Conservation (phyloP, 352 stramenopile genomes). For the Phytopythium mirpurense region DNA sequence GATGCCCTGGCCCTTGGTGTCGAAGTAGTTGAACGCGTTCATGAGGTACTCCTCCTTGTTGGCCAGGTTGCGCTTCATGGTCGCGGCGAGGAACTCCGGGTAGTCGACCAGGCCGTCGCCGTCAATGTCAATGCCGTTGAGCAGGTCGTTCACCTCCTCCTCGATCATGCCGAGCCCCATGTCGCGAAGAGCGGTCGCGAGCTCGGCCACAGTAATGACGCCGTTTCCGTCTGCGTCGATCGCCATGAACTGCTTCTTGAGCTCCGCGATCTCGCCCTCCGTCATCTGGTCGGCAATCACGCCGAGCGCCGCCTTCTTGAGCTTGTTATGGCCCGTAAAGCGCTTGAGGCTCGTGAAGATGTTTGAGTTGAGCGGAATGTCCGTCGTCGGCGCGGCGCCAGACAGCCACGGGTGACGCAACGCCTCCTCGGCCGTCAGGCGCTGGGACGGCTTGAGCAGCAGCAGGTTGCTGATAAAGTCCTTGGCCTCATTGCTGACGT, state of each 20-base stretch:
- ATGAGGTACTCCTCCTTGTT: slow-evolving; percentile 87
- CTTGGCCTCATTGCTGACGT: slow-evolving; percentile 88
- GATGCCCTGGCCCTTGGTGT: slow-evolving; percentile 79
- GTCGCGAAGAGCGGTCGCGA: slow-evolving; percentile 70
- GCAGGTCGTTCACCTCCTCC: slow-evolving; percentile 81
- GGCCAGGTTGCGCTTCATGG: slow-evolving; percentile 86
- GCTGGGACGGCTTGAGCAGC: slow-evolving; percentile 87
- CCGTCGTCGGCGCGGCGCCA: slow-evolving; percentile 64
- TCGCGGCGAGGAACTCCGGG: slow-evolving; percentile 88
- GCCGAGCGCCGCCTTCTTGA: slow-evolving; percentile 85
- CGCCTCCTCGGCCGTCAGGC: slow-evolving; percentile 90
- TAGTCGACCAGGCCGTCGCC: slow-evolving; percentile 86
- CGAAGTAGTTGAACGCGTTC: slow-evolving; percentile 91
- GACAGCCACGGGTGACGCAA: slow-evolving; percentile 82
- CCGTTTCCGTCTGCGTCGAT: slow-evolving; percentile 84
- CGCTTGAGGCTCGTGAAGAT: slow-evolving; percentile 85
- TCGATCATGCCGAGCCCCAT: slow-evolving; percentile 88
- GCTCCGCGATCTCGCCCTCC: slow-evolving; percentile 73
- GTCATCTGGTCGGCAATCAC: slow-evolving; percentile 86
- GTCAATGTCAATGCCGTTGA: slow-evolving; percentile 90
- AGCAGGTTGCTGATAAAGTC: slow-evolving; percentile 94
- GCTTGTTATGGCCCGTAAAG: slow-evolving; percentile 87
- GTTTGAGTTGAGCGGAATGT: slow-evolving; percentile 76
- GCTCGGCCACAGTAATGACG: slow-evolving; percentile 87
- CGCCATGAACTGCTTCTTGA: slow-evolving; percentile 86